A percentile compares a stretch with the other conserved stretches of the same genome.
These are phyloP conservation scores for Dactylonectria estremocensis DNA, from an alignment of 2,329 filamentous ascomycete species.

Conservation along the genomic window DNA sequence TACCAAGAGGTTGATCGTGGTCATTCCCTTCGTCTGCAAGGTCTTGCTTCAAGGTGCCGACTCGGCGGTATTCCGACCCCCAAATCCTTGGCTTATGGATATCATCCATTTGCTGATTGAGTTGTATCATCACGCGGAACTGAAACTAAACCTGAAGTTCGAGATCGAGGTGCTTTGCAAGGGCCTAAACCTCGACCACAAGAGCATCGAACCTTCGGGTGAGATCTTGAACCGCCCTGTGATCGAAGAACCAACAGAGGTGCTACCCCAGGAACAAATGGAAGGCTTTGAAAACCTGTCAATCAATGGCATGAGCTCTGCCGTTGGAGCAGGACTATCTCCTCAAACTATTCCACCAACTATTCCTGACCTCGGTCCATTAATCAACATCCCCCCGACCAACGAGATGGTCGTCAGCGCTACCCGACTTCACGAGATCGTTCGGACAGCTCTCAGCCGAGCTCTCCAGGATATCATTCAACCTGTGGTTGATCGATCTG, in stretches of 20 bases:
- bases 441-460: conserved; percentile 87
- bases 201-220: conserved; percentile 88
- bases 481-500: conserved; percentile 95
- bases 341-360: conserved; percentile 83
- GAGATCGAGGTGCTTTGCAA: conserved; percentile 99
- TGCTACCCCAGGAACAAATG: conserved; percentile 76
- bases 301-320: conserved; percentile 79
- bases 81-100: conserved; percentile 98
- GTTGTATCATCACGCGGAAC: conserved; percentile 90
- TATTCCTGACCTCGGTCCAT: conserved; percentile 86
- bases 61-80: conserved; percentile 92
- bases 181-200: conserved; percentile 91
- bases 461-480: conserved; percentile 97
- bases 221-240: conserved; percentile 84
- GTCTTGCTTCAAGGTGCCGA: conserved; percentile 87
- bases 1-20: conserved; percentile 89
- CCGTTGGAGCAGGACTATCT: conserved; percentile 80
- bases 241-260: conserved; percentile 73
- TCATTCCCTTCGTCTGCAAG: conserved; percentile 98
- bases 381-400: conserved; percentile 85
- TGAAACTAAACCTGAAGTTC: conserved; percentile 98
- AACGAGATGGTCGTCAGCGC: conserved; percentile 85
- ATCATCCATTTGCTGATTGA: conserved; percentile 93
- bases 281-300: conserved; percentile 89
- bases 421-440: conserved; percentile 79